phyloP scores from a whole-genome alignment of 1,139 yeast species.

The Nadsonia starkeyi-henricii region DNA sequence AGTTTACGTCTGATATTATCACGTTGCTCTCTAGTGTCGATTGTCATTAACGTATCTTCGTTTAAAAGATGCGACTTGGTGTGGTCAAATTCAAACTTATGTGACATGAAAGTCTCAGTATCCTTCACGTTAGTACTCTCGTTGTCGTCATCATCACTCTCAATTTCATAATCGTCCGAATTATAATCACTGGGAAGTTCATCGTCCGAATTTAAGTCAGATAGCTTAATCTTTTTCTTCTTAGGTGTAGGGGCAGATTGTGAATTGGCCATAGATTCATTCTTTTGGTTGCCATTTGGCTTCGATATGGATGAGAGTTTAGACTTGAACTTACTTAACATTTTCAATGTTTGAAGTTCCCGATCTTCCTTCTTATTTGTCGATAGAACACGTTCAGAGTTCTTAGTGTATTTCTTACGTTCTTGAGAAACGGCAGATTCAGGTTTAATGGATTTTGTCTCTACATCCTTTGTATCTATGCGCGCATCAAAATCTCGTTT shows the following conservation, averaged over 20 bases:
- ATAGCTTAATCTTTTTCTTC: neutral
- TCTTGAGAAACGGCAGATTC: neutral
- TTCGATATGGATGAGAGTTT: slow-evolving; percentile 12
- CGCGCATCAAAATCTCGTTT: slow-evolving; percentile 1
- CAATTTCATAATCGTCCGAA: slow-evolving; percentile 14
- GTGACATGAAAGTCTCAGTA: slow-evolving; percentile 12
- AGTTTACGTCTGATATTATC: slow-evolving; percentile 1
- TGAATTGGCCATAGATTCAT: too few relatives aligned
- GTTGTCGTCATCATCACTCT: slow-evolving; percentile 10
- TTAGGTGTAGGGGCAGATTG: too few relatives aligned
- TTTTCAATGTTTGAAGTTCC: slow-evolving; percentile 10
- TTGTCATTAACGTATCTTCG: slow-evolving; percentile 17
- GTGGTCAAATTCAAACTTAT: slow-evolving; percentile 15
- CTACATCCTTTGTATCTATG: slow-evolving; percentile 1
- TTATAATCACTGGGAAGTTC: slow-evolving; percentile 16
- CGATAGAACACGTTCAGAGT: neutral
- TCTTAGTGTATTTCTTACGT: neutral
- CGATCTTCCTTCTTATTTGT: slow-evolving; percentile 7
- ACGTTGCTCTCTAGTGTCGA: slow-evolving; percentile 11
- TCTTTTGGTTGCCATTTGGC: too few relatives aligned
- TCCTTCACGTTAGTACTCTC: slow-evolving; percentile 5
- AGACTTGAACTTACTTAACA: slow-evolving; percentile 14
- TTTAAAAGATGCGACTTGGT: slow-evolving; percentile 10
- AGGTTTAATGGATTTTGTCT: neutral
- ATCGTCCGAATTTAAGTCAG: slow-evolving; percentile 12